Percentiles rank a stretch among this genome's conserved stretches.
phyloP scores from a whole-genome alignment of 208 protist genomes.

The Trypanosoma theileri region DNA sequence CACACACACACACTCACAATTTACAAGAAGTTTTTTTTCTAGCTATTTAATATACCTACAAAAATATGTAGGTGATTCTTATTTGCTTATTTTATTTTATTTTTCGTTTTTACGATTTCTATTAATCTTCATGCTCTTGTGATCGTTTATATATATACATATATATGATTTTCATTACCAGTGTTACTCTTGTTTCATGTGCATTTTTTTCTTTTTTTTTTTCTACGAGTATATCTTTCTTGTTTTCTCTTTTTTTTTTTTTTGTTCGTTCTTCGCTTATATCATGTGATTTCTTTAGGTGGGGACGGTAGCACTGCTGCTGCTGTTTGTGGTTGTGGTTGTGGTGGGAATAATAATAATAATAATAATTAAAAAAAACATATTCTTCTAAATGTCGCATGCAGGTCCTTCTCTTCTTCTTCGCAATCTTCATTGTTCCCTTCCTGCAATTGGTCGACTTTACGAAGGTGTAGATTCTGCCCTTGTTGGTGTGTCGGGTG shows the following conservation, averaged over 20 bases:
- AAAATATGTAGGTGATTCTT: too few relatives aligned
- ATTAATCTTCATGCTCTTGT: too few relatives aligned
- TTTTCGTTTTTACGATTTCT: too few relatives aligned
- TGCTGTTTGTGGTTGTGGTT: too few relatives aligned
- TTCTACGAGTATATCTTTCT: background rate
- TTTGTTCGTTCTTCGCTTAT: background rate
- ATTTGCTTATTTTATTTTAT: too few relatives aligned
- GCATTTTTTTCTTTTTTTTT: background rate
- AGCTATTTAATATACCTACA: too few relatives aligned
- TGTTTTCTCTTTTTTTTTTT: constrained; percentile 3
- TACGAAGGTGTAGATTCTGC: constrained; percentile 26
- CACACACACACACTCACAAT: too few relatives aligned
- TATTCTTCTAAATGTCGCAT: constrained; percentile 4
- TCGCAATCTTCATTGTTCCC: constrained; percentile 55
- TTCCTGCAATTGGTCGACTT: constrained; percentile 50
- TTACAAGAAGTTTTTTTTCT: too few relatives aligned
- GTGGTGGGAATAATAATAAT: background rate
- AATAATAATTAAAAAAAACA: background rate
- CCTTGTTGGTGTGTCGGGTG: background rate
- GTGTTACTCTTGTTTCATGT: background rate
- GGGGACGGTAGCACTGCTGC: background rate
- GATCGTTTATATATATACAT: too few relatives aligned
- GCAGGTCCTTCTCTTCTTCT: constrained; percentile 47
- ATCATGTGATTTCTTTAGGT: background rate
- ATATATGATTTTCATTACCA: too few relatives aligned